Base-by-base conservation (phyloP, 2,329 filamentous ascomycete genomes). In the Hirsutella thompsonii region DNA sequence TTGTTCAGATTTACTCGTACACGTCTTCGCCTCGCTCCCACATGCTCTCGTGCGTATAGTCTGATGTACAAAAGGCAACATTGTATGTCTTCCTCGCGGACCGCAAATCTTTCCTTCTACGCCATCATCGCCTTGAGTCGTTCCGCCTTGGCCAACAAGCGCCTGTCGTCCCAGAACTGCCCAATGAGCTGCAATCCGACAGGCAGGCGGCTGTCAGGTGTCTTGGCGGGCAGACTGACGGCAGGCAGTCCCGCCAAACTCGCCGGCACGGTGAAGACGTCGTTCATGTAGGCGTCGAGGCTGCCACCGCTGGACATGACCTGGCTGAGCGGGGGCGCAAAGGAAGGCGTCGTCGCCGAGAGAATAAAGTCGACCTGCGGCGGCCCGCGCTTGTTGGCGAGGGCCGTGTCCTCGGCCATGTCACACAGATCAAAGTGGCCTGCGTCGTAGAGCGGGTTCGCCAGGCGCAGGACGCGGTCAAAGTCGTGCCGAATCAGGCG, bases 241-340 rank as follows among this genome's bases (percentile, higher is more conserved):
- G 89, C 85, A 3, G 92, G 92, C 42, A 98, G 65, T 0, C 92
- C 92, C 1, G 90, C 92, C 48, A 98, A 66, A 62, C 88, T 95
- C 2, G 90, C 88, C 1, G 92, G 92, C 2, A 98, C 90, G 0
- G 92, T 96, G 52, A 96, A 90, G 2, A 96, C 82, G 62, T 98
- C 92, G 54, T 92, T 94, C 68, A 84, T 83, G 55, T 95, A 96
- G 2, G 74, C 74, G 51, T 90, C 79, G n/a, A 94, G 63, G 9
- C 72, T 67, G 36, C 6, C 23, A 11, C 62, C 69, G 57, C 76
- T 68, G 9, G 59, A 52, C 45, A 64, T 51, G 28, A 92, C 56
- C 5, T 79, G 70, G 3, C 69, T 64, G 6, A 92, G 56, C 6
- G 60, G 67, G 0, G 87, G 88, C 8, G 89, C 76, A 14, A 77